Conservation (phyloP, 495 filamentous ascomycete genomes). For the Penicillium atrosanguineum region DNA sequence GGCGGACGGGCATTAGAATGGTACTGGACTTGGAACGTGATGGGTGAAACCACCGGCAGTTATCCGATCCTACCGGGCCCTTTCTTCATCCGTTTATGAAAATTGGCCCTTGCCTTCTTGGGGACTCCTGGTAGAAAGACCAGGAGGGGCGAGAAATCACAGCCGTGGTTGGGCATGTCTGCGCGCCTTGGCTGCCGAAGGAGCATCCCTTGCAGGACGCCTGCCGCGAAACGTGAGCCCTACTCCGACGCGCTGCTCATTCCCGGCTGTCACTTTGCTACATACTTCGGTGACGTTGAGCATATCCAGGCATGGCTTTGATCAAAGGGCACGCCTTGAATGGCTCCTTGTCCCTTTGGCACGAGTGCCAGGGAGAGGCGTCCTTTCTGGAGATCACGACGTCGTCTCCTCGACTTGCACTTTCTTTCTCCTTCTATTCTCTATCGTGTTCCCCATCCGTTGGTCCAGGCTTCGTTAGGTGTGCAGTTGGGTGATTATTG, state of each 20-base stretch:
- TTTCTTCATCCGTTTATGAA: conserved; percentile 4
- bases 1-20: conserved; percentile 57
- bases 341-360: conserved; percentile 37
- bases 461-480: conserved; percentile 7
- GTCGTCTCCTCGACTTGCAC: conserved; percentile 15
- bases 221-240: conserved; percentile 36
- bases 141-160: conserved; percentile 21
- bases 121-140: conserved; percentile 11
- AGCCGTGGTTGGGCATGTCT: conserved; percentile 24
- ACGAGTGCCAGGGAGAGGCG: conserved; percentile 25
- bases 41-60: conserved; percentile 23
- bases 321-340: conserved; percentile 36
- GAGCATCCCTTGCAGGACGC: conserved; percentile 38
- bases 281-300: conserved; percentile 44
- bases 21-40: conserved; percentile 40
- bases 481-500: conserved; percentile 2
- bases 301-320: conserved; percentile 50
- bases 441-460: conserved; percentile 12
- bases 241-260: conserved; percentile 19
- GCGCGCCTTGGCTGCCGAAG: conserved; percentile 27
- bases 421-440: conserved; percentile 18
- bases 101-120: conserved; percentile 20
- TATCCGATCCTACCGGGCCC: conserved; percentile 9
- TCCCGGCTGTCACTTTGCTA: conserved; percentile 31
- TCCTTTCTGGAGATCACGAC: conserved; percentile 23